Conservation (phyloP, 2,329 filamentous ascomycete genomes). For the Colletotrichum sp. region DNA sequence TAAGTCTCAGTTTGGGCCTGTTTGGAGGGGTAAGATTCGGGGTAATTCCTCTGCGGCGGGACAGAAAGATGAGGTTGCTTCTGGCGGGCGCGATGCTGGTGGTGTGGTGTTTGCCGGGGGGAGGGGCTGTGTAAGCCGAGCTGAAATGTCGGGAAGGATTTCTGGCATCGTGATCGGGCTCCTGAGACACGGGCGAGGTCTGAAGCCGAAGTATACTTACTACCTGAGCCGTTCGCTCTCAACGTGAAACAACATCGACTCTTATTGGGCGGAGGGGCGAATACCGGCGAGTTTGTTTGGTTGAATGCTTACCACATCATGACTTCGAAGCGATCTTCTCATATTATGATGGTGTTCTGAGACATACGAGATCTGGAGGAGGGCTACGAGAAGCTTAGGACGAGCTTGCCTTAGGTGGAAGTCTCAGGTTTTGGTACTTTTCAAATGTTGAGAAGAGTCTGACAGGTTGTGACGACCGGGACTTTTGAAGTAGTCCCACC, state of each 20-base stretch:
- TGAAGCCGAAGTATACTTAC: not conserved
- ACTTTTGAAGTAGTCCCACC: not conserved
- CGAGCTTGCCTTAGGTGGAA: not conserved
- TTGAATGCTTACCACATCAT: not conserved
- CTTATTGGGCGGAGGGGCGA: not conserved
- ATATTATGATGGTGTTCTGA: not conserved
- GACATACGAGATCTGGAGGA: not conserved
- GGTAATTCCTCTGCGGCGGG: not conserved
- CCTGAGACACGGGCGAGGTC: not conserved
- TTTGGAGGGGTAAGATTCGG: not conserved
- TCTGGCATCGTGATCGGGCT: not conserved
- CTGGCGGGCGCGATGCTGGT: not conserved
- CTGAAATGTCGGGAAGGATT: not conserved
- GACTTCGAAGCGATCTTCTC: not conserved
- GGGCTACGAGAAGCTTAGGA: not conserved
- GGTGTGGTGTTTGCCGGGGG: not conserved
- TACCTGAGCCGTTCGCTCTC: not conserved
- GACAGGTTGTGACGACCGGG: accelerated
- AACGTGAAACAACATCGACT: not conserved
- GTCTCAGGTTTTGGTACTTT: not conserved
- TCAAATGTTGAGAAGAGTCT: not conserved
- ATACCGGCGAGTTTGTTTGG: not conserved
- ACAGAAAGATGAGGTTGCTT: not conserved
- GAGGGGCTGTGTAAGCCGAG: not conserved
- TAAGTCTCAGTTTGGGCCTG: not conserved